These are phyloP conservation scores for Gossypioides kirkii DNA, from an alignment of 345 rosid genomes.

Conservation along the genomic window DNA sequence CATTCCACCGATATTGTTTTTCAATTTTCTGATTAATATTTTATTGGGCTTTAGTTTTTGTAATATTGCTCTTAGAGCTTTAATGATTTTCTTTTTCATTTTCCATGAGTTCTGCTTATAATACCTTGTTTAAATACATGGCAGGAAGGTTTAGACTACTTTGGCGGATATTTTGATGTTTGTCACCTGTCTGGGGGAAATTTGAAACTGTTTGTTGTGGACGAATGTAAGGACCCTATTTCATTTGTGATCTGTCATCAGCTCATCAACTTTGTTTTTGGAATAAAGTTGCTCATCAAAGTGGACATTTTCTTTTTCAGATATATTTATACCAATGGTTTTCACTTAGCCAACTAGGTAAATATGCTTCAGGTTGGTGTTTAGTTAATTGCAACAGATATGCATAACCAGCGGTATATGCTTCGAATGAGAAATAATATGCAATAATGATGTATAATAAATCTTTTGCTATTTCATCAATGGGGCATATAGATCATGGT, in stretches of 20 bases:
- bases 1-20: background rate
- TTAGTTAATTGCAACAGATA: background rate
- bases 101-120: background rate
- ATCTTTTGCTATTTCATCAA: background rate
- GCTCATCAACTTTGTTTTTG: conserved; percentile 3
- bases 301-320: background rate
- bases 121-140: conserved; percentile 6
- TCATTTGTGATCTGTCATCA: background rate
- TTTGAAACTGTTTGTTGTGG: conserved; percentile 14
- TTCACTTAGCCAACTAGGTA: background rate
- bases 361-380: background rate
- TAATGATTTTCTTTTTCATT: background rate
- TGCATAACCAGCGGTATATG: background rate
- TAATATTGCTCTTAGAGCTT: background rate
- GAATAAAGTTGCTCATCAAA: conserved; percentile 20
- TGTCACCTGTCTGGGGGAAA: background rate
- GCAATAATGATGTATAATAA: background rate
- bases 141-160: conserved; percentile 18
- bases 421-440: background rate
- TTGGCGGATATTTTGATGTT: conserved; percentile 17
- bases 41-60: background rate
- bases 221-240: background rate
- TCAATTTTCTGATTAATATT: background rate
- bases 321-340: background rate
- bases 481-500: background rate